A percentile compares a stretch with the other conserved stretches of the same genome.
Evolutionary conservation across 108 stramenopile genomes (phyloP).

Genomic region (Chaetoceros tenuissimus): DNA sequence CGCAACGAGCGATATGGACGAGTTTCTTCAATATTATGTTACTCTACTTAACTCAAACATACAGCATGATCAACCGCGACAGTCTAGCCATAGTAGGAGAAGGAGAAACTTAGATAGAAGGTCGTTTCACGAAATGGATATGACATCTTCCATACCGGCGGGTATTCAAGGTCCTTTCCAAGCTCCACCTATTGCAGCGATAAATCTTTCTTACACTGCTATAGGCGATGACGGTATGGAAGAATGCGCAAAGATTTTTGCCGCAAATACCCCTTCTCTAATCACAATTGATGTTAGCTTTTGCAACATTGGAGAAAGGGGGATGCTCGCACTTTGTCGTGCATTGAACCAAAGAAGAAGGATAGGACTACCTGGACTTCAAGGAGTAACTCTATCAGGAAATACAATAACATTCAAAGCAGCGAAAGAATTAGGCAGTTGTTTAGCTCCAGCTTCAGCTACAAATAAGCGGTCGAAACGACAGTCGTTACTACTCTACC

Average conservation of each 20-base stretch:
- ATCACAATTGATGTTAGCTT: slow-evolving; percentile 76
- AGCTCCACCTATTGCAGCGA: slow-evolving; percentile 43
- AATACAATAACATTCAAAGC: slow-evolving; percentile 46
- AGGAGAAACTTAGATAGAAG: not conserved
- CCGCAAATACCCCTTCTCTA: slow-evolving; percentile 31
- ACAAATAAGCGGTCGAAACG: slow-evolving; percentile 15
- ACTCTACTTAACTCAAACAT: slow-evolving; percentile 6
- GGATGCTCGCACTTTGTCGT: slow-evolving; percentile 42
- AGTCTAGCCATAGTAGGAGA: not conserved
- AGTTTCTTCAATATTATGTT: slow-evolving; percentile 13
- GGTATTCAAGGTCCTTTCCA: not conserved
- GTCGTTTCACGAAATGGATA: not conserved
- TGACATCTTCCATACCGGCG: not conserved
- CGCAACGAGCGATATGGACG: slow-evolving; percentile 7
- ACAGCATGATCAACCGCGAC: not conserved
- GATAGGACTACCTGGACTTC: slow-evolving; percentile 36
- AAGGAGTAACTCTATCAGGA: slow-evolving; percentile 63
- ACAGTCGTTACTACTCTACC: not conserved
- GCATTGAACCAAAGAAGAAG: slow-evolving; percentile 38
- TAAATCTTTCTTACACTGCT: slow-evolving; percentile 73
- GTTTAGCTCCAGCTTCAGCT: slow-evolving; percentile 39
- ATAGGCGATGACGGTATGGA: slow-evolving; percentile 71
- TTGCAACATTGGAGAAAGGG: slow-evolving; percentile 51
- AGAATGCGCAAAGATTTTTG: slow-evolving; percentile 45
- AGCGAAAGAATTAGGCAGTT: slow-evolving; percentile 57